phyloP scores from a whole-genome alignment of 75 land plant species.

The Picea sitchensis region DNA sequence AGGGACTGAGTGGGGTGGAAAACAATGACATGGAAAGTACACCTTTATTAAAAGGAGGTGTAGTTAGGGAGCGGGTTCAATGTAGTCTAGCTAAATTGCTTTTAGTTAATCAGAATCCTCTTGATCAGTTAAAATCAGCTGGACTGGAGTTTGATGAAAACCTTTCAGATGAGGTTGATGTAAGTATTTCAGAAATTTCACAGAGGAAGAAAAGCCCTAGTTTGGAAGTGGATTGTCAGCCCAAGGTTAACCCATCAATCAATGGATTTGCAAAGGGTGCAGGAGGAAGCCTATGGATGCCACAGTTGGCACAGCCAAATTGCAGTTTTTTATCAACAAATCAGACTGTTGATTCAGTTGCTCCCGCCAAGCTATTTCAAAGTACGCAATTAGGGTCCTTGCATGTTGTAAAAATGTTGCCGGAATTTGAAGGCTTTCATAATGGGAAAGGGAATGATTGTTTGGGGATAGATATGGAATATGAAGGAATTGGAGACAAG shows the following conservation, averaged over 20 bases:
- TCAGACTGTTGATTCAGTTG: background rate
- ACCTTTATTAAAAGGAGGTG: constrained; percentile 6
- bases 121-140: background rate
- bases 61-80: background rate
- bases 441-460: background rate
- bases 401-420: background rate
- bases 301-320: background rate
- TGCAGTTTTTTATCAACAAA: background rate
- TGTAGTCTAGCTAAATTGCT: background rate
- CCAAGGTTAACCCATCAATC: background rate
- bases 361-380: background rate
- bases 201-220: background rate
- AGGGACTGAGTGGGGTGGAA: background rate
- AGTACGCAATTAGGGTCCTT: background rate
- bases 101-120: background rate
- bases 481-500: background rate
- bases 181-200: background rate
- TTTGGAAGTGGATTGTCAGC: constrained; percentile 6
- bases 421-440: background rate
- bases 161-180: background rate
- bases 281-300: background rate
- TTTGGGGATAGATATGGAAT: background rate
- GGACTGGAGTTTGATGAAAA: background rate
- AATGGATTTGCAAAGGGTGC: background rate
- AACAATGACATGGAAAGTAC: background rate